Base-by-base conservation (phyloP, 2,329 filamentous ascomycete species). In the Aureobasidium sp. region DNA sequence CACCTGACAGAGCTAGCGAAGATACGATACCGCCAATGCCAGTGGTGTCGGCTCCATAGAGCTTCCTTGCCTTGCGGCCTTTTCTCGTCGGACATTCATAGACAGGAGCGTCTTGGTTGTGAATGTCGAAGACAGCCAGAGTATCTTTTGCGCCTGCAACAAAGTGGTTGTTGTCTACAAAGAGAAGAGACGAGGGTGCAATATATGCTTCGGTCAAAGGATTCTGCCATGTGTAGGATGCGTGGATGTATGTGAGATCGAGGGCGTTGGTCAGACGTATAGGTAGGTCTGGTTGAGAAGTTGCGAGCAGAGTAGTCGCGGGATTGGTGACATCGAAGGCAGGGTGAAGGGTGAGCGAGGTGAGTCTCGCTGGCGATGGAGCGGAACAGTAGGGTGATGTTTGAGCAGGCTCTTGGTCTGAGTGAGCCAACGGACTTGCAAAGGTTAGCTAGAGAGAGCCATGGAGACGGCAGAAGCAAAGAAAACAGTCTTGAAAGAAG, bases 1-100 rank as follows among this genome's bases (percentile, higher is more conserved):
- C 76, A 13, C 68, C 71, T 4, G 73, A 69, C 47, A 83, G 70
- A 2, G 74, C 73, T 64, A 87, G 69, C 0, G 82, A 76, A 8
- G 79, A 81, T 9, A 87, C 75, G 27, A 80, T 77, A 2, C 84
- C 84, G 69, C 81, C 82, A 75, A 84, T 82, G 32, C 78, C 78
- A 26, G 79, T 69, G 2, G 77, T 77, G 9, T 77, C 77, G n/a
- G 50, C 56, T 27, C 76, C 79, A 65, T 71, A 72, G 41, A 70
- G 66, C 17, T 71, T 71, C 34, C 56, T 62, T 43, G 72, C 64
- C 76, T 77, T 67, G 75, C 79, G 47, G 77, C 75, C 63, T 76
- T 77, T 39, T 46, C 61, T 80, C 20, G 82, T 82, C 3, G 73
- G 73, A 66, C 77, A 71, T 53, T 72, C 73, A 1, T 72, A 68